phyloP scores from a whole-genome alignment of 345 rosid genomes.

The Pugionium cornutum region DNA sequence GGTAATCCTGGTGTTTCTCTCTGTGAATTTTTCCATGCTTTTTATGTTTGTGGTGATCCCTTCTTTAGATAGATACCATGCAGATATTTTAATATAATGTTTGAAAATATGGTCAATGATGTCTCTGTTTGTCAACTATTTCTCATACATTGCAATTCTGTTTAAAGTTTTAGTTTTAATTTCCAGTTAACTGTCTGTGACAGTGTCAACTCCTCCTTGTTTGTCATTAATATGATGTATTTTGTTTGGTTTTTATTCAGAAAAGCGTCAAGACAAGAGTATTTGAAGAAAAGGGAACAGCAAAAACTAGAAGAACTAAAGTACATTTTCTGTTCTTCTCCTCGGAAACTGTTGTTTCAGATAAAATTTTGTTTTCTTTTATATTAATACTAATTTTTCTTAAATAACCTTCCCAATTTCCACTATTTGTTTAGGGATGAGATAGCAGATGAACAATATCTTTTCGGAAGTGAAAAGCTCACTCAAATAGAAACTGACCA shows the following conservation, averaged over 20 bases:
- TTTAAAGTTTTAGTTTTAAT: conserved; percentile 6
- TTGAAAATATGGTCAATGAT: not conserved
- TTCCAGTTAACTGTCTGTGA: not conserved
- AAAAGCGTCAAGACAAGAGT: conserved; percentile 85
- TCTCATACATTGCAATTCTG: too few species aligned
- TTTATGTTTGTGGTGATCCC: conserved; percentile 11
- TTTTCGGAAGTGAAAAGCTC: conserved; percentile 73
- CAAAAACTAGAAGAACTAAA: conserved; percentile 92
- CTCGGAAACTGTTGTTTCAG: too few species aligned
- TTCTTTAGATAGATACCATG: not conserved
- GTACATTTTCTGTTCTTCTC: conserved; percentile 35
- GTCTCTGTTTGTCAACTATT: too few species aligned
- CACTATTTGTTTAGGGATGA: conserved; percentile 62
- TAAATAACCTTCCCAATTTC: conserved; percentile 21
- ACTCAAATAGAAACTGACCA: conserved; percentile 58
- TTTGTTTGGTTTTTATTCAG: conserved; percentile 46
- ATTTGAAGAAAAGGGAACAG: conserved; percentile 93
- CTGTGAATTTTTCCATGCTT: conserved; percentile 7
- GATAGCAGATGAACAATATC: conserved; percentile 82
- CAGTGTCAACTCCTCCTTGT: conserved; percentile 3
- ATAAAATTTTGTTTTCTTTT: too few species aligned
- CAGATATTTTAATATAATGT: too few species aligned
- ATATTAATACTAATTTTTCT: too few species aligned
- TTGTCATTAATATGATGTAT: conserved; percentile 14
- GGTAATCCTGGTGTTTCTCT: conserved; percentile 41